Evolutionary conservation across 2,329 filamentous ascomycete genomes (phyloP), one percentile per base, ranked within the genome.

Genomic region (Epichloe sylvatica): DNA sequence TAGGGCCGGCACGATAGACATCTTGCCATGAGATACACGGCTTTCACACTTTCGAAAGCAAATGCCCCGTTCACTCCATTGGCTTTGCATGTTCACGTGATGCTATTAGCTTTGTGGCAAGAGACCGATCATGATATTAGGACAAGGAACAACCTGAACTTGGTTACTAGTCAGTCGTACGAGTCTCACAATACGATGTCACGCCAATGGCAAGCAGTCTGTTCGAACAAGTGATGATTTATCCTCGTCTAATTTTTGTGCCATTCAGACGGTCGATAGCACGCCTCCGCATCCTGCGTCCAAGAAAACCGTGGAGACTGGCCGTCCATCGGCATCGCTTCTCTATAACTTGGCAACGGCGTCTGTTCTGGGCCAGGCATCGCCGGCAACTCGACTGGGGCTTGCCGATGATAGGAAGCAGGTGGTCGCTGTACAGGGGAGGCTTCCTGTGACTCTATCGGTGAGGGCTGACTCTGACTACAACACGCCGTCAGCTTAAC

Each of bases 331-430:
- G 21, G 53, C 44, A 36, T 45, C 23, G 12, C 53, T 53, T 38
- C 55, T 55, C 42, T 68, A 68, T 30, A 51, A 3, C 35, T 53
- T 1, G 68, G 68, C n/a, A 66, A 55, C 13, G 63, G 62, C 19
- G 64, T 59, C 1, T 57, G 4, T 9, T 38, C 61, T 1, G 60
- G 62, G 4, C 62, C 59, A 1, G 51, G 46, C 7, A 60, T 63
- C 8, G 49, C 40, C 8, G 49, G 49, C 25, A 53, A 45, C 37
- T 54, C 53, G 7, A 45, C 43, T 1, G 46, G 46, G 4, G 7
- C 5, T 17, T 49, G 49, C 49, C 46, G 45, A 19, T 41, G 25
- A 23, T 49, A 40, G 17, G 39, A 49, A 9, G 47, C 47, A 6
- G n/a, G 15, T 6, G 47, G 47, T 33, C n/a, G 47, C 41, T 45